Base-by-base conservation (phyloP, 2,329 filamentous ascomycete species). In the Diaporthe aspalathi region DNA sequence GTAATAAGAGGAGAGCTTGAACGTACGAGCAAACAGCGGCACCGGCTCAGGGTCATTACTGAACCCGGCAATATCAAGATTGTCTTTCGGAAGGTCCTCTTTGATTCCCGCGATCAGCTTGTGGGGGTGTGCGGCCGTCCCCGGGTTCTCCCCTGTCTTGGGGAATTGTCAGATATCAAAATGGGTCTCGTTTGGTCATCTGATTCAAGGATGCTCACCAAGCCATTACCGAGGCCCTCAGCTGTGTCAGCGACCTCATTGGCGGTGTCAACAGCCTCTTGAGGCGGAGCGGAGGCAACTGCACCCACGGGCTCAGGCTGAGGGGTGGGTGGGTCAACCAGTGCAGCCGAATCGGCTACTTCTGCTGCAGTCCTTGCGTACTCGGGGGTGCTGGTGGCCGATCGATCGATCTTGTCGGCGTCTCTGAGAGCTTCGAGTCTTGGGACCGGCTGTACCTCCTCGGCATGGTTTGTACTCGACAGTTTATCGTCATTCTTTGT, bases 191-290 rank as follows among this genome's bases (percentile, higher is more conserved):
- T 14, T 22, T 6, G 8, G 4, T 7, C 17, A 1, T 40, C 17
- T 9, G 32, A 8, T 12, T n/a, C 22, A 20, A 12, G 22, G 29
- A 7, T 22, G 38, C 71, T 72, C 32, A 72, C 71, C 68, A 67
- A 63, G 7, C 65, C 16, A 12, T 35, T 32, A 17, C 70, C 67
- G 35, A 72, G 43, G 12, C n/a, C 5, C 75, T 77, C 70, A 81
- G 84, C 83, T 32, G 79, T 79, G 68, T 84, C 80, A 24, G 83
- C 81, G 40, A 84, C 83, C 74, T 87, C 85, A 3, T 82, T 83
- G 7, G 84, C 83, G 8, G 81, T 83, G 6, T 77, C 76, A 14
- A 84, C 81, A 53, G 83, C 82, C 70, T 86, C 77, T 50, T 69
- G 45, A 32, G 62, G 82, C 5, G 83, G 82, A 4, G 83, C 83